A percentile compares a stretch with the other conserved stretches of the same genome.
These are phyloP conservation scores for Maudiozyma turicensis DNA, from an alignment of 805 yeast species.

Conservation along the genomic window DNA sequence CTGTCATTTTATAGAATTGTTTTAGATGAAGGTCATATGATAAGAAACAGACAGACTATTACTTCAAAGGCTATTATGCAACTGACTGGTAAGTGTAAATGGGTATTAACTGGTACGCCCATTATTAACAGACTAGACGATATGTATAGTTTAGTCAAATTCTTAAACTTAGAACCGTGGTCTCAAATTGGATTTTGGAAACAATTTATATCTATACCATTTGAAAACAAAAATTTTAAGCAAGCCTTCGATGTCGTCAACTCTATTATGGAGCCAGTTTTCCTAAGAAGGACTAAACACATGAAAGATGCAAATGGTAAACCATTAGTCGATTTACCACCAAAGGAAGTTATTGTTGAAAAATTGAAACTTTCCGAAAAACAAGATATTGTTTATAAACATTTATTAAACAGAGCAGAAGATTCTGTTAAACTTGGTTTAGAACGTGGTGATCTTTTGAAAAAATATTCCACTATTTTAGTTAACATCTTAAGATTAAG, in stretches of 20 bases:
- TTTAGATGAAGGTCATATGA: slow-evolving; percentile 85
- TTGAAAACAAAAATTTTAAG: slow-evolving; percentile 59
- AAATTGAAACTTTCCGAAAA: slow-evolving; percentile 53
- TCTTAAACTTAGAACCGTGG: slow-evolving; percentile 84
- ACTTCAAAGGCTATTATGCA: slow-evolving; percentile 72
- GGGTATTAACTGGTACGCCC: slow-evolving; percentile 93
- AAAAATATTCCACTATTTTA: slow-evolving; percentile 66
- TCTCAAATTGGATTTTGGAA: slow-evolving; percentile 77
- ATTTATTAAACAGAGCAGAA: slow-evolving; percentile 60
- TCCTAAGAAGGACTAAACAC: slow-evolving; percentile 74
- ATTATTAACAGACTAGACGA: slow-evolving; percentile 84
- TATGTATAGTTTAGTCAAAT: slow-evolving; percentile 65
- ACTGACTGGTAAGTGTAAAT: slow-evolving; percentile 53
- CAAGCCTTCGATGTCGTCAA: slow-evolving; percentile 79
- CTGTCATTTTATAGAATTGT: slow-evolving; percentile 68
- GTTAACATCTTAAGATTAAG: slow-evolving; percentile 76
- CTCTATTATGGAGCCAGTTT: slow-evolving; percentile 71
- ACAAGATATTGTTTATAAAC: slow-evolving; percentile 58
- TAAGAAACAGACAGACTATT: slow-evolving; percentile 67
- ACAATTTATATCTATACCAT: slow-evolving; percentile 73
- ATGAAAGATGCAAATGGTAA: slow-evolving; percentile 70
- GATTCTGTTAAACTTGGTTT: slow-evolving; percentile 49
- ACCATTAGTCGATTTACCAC: slow-evolving; percentile 66
- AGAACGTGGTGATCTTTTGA: slow-evolving; percentile 56
- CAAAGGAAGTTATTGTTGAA: slow-evolving; percentile 62